Conservation (phyloP, 805 yeast genomes). For the Lipomyces yamanashiensis region DNA sequence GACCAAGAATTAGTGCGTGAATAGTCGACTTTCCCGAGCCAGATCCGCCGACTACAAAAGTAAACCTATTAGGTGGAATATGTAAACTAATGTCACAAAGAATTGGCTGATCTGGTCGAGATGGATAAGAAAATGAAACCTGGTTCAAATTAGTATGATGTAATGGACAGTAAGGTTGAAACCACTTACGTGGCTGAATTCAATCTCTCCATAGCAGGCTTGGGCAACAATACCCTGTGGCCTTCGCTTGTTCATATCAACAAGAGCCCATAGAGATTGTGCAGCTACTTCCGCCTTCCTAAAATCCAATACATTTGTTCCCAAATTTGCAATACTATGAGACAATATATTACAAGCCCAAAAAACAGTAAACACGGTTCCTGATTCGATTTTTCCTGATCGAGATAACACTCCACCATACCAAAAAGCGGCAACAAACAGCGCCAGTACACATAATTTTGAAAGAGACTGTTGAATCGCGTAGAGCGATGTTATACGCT, state of each 20-base stretch:
- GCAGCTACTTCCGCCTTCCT: slow-evolving; percentile 78
- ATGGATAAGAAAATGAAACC: slow-evolving; percentile 62
- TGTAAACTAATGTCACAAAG: slow-evolving; percentile 54
- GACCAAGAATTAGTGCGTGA: slow-evolving; percentile 61
- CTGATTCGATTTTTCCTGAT: slow-evolving; percentile 56
- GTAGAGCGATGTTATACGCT: slow-evolving; percentile 43
- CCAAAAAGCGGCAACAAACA: slow-evolving; percentile 93
- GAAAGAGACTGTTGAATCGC: slow-evolving; percentile 62
- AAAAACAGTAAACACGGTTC: slow-evolving; percentile 79
- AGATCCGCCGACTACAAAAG: slow-evolving; percentile 80
- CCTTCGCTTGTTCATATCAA: slow-evolving; percentile 22
- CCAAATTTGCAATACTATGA: slow-evolving; percentile 57
- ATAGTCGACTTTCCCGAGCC: slow-evolving; percentile 95
- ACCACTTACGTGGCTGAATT: slow-evolving; percentile 51
- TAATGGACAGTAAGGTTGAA: not conserved
- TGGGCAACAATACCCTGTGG: slow-evolving; percentile 39
- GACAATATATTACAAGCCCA: slow-evolving; percentile 80
- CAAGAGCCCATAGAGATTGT: slow-evolving; percentile 48
- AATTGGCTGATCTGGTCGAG: slow-evolving; percentile 54
- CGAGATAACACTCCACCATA: slow-evolving; percentile 76
- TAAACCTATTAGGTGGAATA: slow-evolving; percentile 53
- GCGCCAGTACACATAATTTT: slow-evolving; percentile 62
- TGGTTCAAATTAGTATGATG: not conserved
- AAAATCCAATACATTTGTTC: slow-evolving; percentile 62
- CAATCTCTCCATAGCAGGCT: slow-evolving; percentile 51